A percentile compares a stretch with the other conserved stretches of the same genome.
phyloP scores from a whole-genome alignment of 768 basidiomycete species.

The Favolaschia claudopus region DNA sequence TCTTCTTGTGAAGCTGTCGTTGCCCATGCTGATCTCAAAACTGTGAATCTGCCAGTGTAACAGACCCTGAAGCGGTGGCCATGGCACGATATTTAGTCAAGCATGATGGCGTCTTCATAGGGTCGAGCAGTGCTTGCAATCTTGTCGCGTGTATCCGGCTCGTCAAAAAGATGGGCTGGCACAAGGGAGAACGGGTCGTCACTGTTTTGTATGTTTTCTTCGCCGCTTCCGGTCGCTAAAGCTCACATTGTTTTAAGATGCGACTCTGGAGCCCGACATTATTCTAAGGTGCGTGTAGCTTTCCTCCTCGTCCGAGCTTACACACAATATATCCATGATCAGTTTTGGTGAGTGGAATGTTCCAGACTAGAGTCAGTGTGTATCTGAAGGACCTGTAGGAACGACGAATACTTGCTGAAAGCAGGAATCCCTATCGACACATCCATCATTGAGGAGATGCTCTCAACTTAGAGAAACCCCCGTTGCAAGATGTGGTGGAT shows the following conservation, averaged over 20 bases:
- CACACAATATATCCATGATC: background rate
- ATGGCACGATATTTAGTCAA: slow-evolving; percentile 95
- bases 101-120: slow-evolving; percentile 92
- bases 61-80: slow-evolving; percentile 91
- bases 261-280: slow-evolving; percentile 91
- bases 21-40: background rate
- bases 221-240: background rate
- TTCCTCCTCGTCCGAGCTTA: background rate
- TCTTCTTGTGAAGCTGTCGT: background rate
- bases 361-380: background rate
- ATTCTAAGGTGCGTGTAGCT: slow-evolving; percentile 75
- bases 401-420: slow-evolving; percentile 59
- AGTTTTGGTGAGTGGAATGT: slow-evolving; percentile 55
- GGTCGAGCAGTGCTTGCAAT: slow-evolving; percentile 96
- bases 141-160: slow-evolving; percentile 90
- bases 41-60: slow-evolving; percentile 62
- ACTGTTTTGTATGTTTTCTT: slow-evolving; percentile 76
- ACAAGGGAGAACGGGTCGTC: slow-evolving; percentile 74
- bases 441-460: slow-evolving; percentile 50
- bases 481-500: too few relatives aligned
- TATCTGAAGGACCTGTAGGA: slow-evolving; percentile 41
- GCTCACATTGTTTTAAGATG: slow-evolving; percentile 56
- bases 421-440: slow-evolving; percentile 53
- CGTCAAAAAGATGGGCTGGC: slow-evolving; percentile 73
- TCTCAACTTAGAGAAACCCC: slow-evolving; percentile 31